Percentiles rank a stretch among this genome's conserved stretches.
These are phyloP conservation scores for Isatis lusitanica DNA, from an alignment of 441 rosid species.

Conservation along the genomic window DNA sequence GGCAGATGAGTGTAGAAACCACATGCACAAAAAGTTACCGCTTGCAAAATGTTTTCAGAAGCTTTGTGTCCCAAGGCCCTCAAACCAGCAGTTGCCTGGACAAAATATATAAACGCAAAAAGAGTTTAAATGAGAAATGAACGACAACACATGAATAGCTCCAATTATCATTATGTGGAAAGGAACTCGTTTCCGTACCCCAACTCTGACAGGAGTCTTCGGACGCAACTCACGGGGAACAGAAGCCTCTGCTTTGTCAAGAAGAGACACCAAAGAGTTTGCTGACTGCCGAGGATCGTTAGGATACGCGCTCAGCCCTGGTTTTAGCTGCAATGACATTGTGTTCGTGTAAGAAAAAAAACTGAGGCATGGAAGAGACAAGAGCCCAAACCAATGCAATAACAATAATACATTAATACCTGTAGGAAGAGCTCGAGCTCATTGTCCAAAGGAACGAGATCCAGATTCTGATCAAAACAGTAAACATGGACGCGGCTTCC, in stretches of 20 bases:
- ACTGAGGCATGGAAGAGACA: neutral
- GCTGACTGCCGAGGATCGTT: slow-evolving; percentile 75
- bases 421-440: slow-evolving; percentile 89
- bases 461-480: slow-evolving; percentile 81
- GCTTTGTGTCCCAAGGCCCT: slow-evolving; percentile 75
- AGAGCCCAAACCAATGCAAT: neutral
- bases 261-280: slow-evolving; percentile 61
- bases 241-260: slow-evolving; percentile 73
- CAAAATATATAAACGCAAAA: neutral
- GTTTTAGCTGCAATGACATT: slow-evolving; percentile 50
- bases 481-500: slow-evolving; percentile 96
- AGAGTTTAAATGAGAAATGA: neutral
- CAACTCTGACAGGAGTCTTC: slow-evolving; percentile 91
- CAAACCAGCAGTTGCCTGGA: slow-evolving; percentile 94
- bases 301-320: slow-evolving; percentile 84
- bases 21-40: slow-evolving; percentile 43
- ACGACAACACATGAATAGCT: neutral
- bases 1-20: slow-evolving; percentile 1
- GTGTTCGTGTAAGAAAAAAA: no score
- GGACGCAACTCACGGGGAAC: slow-evolving; percentile 74
- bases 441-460: slow-evolving; percentile 82
- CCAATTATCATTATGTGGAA: neutral
- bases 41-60: slow-evolving; percentile 80
- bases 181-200: slow-evolving; percentile 51
- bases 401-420: slow-evolving; percentile 47